Conservation (phyloP, 306 rosid genomes). For the Inga laurina region DNA sequence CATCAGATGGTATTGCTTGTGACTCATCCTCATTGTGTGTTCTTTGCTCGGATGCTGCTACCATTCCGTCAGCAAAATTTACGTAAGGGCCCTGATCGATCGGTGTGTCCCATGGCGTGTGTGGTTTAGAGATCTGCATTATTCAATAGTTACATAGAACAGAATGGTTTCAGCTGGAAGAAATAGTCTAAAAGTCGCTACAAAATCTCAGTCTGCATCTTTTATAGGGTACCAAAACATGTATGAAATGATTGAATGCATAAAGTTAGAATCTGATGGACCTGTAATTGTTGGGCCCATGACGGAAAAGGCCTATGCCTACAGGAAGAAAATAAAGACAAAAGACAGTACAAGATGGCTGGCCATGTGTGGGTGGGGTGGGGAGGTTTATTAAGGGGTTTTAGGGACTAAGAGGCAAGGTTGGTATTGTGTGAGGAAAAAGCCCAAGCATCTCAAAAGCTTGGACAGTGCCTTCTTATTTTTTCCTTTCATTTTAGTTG, state of each 20-base stretch:
- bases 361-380: not conserved
- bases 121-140: constrained; percentile 48
- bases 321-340: not conserved
- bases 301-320: not conserved
- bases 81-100: constrained; percentile 90
- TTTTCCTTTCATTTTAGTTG: too few species aligned
- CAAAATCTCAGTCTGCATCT: constrained; percentile 11
- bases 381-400: not conserved
- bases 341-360: not conserved
- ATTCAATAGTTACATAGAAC: constrained; percentile 33
- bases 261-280: not conserved
- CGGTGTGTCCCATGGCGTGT: constrained; percentile 41
- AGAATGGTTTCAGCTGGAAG: constrained; percentile 32
- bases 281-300: not conserved
- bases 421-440: not conserved
- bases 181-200: constrained; percentile 14
- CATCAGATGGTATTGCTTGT: constrained; percentile 31
- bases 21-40: constrained; percentile 41
- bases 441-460: not conserved
- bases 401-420: not conserved
- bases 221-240: constrained; percentile 7
- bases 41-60: constrained; percentile 62
- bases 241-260: not conserved
- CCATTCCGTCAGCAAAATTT: constrained; percentile 78
- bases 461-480: not conserved